Evolutionary conservation across 1,284 basidiomycete genomes (phyloP).

Genomic region (Boletellus deceptivus): DNA sequence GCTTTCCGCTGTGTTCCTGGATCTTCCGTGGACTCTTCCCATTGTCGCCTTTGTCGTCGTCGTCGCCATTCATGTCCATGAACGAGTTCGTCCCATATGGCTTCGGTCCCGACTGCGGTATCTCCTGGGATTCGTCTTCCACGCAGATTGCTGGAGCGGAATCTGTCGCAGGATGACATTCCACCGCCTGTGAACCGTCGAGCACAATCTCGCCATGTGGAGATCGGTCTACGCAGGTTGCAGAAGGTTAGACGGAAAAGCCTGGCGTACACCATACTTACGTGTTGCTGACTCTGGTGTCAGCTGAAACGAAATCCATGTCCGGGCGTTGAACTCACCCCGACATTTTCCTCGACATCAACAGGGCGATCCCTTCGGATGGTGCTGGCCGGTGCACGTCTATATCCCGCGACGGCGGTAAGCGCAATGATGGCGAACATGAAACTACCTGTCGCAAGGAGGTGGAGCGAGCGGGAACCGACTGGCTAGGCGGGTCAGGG

Average conservation of each 20-base stretch:
- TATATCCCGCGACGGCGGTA: slow-evolving; percentile 12
- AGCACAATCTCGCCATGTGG: background rate
- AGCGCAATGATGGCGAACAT: slow-evolving; percentile 19
- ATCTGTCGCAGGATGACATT: slow-evolving; percentile 18
- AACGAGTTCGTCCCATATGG: slow-evolving; percentile 17
- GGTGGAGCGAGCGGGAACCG: slow-evolving; percentile 3
- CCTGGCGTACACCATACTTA: slow-evolving; percentile 26
- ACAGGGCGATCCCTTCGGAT: background rate
- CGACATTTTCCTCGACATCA: slow-evolving; percentile 9
- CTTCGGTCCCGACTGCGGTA: background rate
- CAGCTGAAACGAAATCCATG: background rate
- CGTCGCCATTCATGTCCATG: slow-evolving; percentile 11
- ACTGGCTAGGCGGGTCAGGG: slow-evolving; percentile 5
- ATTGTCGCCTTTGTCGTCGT: background rate
- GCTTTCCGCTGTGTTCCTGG: background rate
- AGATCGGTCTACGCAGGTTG: slow-evolving; percentile 15
- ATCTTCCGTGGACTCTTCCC: background rate
- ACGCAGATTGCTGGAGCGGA: slow-evolving; percentile 20
- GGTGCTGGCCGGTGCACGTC: background rate
- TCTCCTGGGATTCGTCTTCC: slow-evolving; percentile 16
- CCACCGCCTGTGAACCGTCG: slow-evolving; percentile 9
- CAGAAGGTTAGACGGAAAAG: slow-evolving; percentile 26
- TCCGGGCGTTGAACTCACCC: slow-evolving; percentile 4
- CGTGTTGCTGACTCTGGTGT: slow-evolving; percentile 10
- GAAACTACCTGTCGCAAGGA: slow-evolving; percentile 17